A percentile compares a stretch with the other conserved stretches of the same genome.
phyloP scores from a whole-genome alignment of 2,329 filamentous ascomycete species.

The Alternaria viburni region DNA sequence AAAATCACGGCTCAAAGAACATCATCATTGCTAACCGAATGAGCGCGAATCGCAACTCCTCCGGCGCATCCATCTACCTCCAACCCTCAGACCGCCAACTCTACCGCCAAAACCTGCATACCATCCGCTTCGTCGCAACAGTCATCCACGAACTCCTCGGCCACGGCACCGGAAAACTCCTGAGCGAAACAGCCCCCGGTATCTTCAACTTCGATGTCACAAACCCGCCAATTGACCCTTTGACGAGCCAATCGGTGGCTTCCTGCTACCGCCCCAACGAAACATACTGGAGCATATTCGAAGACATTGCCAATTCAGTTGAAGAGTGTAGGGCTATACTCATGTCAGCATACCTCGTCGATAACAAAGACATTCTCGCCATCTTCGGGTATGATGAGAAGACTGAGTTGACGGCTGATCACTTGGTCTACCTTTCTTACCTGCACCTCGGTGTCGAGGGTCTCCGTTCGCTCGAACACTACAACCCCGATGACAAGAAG shows the following conservation, averaged over 20 bases:
- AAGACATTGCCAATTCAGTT: background rate
- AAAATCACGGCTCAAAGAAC: background rate
- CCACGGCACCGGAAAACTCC: background rate
- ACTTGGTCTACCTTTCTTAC: background rate
- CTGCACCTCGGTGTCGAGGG: background rate
- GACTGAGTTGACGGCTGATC: accelerated
- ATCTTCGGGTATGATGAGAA: background rate
- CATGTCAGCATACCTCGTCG: background rate
- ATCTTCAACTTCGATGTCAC: background rate
- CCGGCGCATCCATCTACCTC: background rate
- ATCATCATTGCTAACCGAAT: background rate
- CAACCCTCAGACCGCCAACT: background rate
- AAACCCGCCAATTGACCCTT: background rate
- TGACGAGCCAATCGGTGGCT: background rate
- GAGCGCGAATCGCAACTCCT: background rate
- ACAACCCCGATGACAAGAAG: background rate
- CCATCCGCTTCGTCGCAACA: background rate
- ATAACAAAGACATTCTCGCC: background rate
- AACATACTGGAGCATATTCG: background rate
- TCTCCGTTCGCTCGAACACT: background rate
- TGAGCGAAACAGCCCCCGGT: background rate
- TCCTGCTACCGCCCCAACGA: background rate
- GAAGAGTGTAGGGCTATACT: background rate
- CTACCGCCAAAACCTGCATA: background rate
- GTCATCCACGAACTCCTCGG: background rate